A percentile compares a stretch with the other conserved stretches of the same genome.
Conservation (phyloP, 2,329 filamentous ascomycete species). For the Aotearoamyces nothofagi region DNA sequence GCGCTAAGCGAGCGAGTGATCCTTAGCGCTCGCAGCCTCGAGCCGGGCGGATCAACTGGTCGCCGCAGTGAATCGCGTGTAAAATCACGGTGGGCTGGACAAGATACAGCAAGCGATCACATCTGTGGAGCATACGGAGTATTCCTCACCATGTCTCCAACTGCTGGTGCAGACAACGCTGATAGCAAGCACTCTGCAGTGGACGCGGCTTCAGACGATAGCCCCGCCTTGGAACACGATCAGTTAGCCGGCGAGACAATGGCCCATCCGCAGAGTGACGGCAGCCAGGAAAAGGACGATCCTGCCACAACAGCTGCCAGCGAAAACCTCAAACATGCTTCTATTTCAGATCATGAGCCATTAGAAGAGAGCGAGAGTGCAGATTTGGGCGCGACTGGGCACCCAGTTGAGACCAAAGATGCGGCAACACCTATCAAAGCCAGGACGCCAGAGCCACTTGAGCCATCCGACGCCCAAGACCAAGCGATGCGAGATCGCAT, state of each 20-base stretch:
- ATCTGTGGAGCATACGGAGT: too few relatives aligned
- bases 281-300: constrained; percentile 29
- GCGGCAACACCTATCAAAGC: constrained; percentile 12
- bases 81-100: too few relatives aligned
- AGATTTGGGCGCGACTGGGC: constrained; percentile 10
- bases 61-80: too few relatives aligned
- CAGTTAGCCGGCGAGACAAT: constrained; percentile 2
- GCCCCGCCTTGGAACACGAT: constrained; percentile 1
- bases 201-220: too few relatives aligned
- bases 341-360: constrained; percentile 35
- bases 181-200: too few relatives aligned
- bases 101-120: too few relatives aligned
- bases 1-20: too few relatives aligned
- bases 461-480: constrained; percentile 23
- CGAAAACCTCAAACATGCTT: constrained; percentile 48
- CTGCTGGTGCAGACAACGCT: too few relatives aligned
- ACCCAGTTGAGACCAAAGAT: constrained; percentile 16
- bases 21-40: too few relatives aligned
- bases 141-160: too few relatives aligned
- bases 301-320: constrained; percentile 47
- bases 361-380: constrained; percentile 14
- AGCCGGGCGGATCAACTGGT: too few relatives aligned
- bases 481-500: constrained; percentile 32
- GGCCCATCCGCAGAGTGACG: constrained; percentile 3
- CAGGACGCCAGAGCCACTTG: constrained; percentile 15